These are phyloP conservation scores for Marasmius fiardii DNA, from an alignment of 1,284 basidiomycete species.

Conservation along the genomic window DNA sequence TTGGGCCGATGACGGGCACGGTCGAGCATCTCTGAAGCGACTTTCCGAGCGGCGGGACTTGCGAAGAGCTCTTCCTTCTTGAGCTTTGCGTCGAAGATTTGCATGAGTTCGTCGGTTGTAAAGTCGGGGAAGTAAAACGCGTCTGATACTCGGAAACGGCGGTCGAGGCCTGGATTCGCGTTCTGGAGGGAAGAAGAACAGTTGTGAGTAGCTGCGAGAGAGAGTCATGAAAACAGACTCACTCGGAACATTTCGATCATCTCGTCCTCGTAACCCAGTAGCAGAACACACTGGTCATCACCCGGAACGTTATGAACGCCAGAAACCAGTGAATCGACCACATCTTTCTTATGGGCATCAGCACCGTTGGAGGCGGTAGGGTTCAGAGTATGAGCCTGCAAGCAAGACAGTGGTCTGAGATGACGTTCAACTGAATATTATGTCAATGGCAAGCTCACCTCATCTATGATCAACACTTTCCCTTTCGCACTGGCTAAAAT, in stretches of 20 bases:
- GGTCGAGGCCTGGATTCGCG: conserved; percentile 60
- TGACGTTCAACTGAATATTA: not conserved
- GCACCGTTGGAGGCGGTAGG: conserved; percentile 23
- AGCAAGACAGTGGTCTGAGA: not conserved
- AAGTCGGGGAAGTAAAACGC: conserved; percentile 67
- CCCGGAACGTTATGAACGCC: conserved; percentile 65
- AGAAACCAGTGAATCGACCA: conserved; percentile 70
- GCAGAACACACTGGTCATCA: conserved; percentile 63
- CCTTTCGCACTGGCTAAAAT: conserved; percentile 54
- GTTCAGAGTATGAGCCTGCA: conserved; percentile 65
- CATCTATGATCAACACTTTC: conserved; percentile 66
- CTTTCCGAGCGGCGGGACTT: conserved; percentile 49
- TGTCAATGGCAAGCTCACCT: conserved; percentile 34
- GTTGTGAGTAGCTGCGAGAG: not conserved
- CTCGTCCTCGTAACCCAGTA: conserved; percentile 61
- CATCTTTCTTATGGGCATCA: conserved; percentile 59
- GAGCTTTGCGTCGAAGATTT: conserved; percentile 54
- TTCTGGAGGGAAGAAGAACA: conserved; percentile 38
- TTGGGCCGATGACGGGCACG: conserved; percentile 55
- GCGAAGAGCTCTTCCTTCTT: conserved; percentile 53
- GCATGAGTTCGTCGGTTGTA: conserved; percentile 43
- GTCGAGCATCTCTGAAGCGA: conserved; percentile 49
- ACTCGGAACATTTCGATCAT: conserved; percentile 74
- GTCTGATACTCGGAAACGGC: conserved; percentile 62
- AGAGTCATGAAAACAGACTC: conserved; percentile 7